phyloP scores from a whole-genome alignment of 331 rosid genomes.

The Telfairia occidentalis region DNA sequence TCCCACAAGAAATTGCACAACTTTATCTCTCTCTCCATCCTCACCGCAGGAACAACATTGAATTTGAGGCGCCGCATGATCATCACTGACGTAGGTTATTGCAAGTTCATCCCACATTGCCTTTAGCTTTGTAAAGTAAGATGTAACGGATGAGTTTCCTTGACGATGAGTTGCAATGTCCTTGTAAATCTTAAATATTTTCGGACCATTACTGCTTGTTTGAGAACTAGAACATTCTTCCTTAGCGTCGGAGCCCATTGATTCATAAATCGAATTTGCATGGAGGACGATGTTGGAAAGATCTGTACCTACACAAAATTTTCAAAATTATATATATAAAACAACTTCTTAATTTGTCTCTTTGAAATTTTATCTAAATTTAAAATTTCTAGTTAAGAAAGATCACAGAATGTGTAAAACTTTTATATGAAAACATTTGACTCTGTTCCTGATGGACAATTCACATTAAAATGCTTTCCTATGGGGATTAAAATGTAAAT shows the following conservation, averaged over 20 bases:
- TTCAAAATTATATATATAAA: background rate
- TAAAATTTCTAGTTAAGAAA: too few species aligned
- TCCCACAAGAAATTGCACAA: constrained; percentile 9
- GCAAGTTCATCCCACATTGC: background rate
- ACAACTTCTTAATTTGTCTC: too few species aligned
- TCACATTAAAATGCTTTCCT: too few species aligned
- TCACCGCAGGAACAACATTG: background rate
- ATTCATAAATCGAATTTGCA: background rate
- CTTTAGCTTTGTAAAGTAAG: background rate
- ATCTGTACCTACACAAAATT: background rate
- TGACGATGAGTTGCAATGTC: background rate
- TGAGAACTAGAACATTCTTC: background rate
- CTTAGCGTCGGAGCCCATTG: background rate
- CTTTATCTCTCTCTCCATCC: background rate
- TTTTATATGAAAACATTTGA: too few species aligned
- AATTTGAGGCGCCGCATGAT: background rate
- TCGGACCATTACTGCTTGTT: background rate
- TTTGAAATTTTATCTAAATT: too few species aligned
- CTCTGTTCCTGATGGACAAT: too few species aligned
- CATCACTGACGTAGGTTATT: background rate
- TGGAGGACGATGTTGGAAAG: background rate
- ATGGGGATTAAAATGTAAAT: too few species aligned
- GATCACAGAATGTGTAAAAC: too few species aligned
- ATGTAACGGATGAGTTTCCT: background rate
- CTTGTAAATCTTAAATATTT: background rate